A percentile compares a stretch with the other conserved stretches of the same genome.
phyloP scores from a whole-genome alignment of 2,329 filamentous ascomycete genomes.

The Aspergillus clavatus region DNA sequence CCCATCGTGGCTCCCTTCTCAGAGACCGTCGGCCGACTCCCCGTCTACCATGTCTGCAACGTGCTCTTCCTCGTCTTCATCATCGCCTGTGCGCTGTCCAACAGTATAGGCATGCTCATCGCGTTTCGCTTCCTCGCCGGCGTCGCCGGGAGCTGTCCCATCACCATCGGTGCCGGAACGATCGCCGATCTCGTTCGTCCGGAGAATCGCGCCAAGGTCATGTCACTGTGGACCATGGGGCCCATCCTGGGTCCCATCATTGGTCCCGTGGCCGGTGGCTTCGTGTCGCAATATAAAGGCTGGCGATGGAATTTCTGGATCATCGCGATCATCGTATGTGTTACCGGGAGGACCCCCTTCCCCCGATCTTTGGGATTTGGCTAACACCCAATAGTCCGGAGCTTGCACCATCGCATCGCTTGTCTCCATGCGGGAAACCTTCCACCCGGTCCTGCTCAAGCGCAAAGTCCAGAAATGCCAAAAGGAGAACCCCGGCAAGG shows the following conservation, averaged over 20 bases:
- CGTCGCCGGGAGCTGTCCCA: slow-evolving; percentile 55
- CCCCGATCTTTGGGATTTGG: too few species aligned
- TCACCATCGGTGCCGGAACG: slow-evolving; percentile 54
- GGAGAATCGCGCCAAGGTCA: too few species aligned
- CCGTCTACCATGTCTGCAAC: slow-evolving; percentile 54
- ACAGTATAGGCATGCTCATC: slow-evolving; percentile 51
- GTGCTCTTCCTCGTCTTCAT: slow-evolving; percentile 58
- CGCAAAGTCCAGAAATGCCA: slow-evolving; percentile 24
- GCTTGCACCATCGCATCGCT: slow-evolving; percentile 20
- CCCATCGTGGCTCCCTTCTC: slow-evolving; percentile 55
- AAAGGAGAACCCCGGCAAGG: slow-evolving; percentile 21
- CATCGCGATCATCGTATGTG: slow-evolving; percentile 31
- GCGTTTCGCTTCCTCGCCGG: slow-evolving; percentile 61
- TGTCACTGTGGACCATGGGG: too few species aligned
- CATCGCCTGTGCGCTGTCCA: slow-evolving; percentile 60
- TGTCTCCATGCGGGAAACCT: slow-evolving; percentile 29
- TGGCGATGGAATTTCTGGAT: slow-evolving; percentile 42
- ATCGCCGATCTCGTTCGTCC: too few species aligned
- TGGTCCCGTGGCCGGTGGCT: slow-evolving; percentile 33
- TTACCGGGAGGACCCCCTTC: too few species aligned
- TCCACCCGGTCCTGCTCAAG: slow-evolving; percentile 26
- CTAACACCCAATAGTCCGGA: slow-evolving; percentile 13
- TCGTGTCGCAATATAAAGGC: slow-evolving; percentile 28
- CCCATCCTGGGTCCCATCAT: slow-evolving; percentile 32
- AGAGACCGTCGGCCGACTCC: slow-evolving; percentile 61